phyloP scores from a whole-genome alignment of 352 stramenopile species.

The Phytophthora meadii region DNA sequence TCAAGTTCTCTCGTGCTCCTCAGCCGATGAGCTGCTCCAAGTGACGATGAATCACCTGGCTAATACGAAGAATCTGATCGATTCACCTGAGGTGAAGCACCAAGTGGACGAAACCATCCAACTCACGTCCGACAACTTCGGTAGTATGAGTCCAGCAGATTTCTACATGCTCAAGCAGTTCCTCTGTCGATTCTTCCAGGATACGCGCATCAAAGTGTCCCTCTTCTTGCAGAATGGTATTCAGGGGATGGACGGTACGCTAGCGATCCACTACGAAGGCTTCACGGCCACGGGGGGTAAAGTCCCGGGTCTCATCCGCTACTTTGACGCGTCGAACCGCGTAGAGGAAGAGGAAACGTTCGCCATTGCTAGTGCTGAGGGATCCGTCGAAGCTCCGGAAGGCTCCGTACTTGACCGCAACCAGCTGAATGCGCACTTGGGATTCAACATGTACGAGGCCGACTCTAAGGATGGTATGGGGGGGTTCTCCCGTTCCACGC shows the following conservation, averaged over 20 bases:
- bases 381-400: conserved; percentile 57
- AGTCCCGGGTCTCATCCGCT: conserved; percentile 71
- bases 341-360: conserved; percentile 79
- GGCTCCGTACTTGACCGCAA: conserved; percentile 65
- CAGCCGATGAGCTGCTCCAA: conserved; percentile 86
- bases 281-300: conserved; percentile 71
- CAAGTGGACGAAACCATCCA: conserved; percentile 84
- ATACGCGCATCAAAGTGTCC: conserved; percentile 91
- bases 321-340: conserved; percentile 69
- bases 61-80: conserved; percentile 78
- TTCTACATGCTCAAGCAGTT: conserved; percentile 89
- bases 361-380: conserved; percentile 56
- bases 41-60: conserved; percentile 90
- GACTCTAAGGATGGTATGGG: conserved; percentile 59
- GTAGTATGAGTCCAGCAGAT: conserved; percentile 62
- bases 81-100: conserved; percentile 64
- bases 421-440: conserved; percentile 63
- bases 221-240: conserved; percentile 91
- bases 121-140: conserved; percentile 80
- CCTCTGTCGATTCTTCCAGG: conserved; percentile 91
- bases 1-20: conserved; percentile 85
- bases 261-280: conserved; percentile 80
- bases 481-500: conserved; percentile 47
- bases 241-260: conserved; percentile 83
- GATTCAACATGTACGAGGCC: conserved; percentile 88